Base-by-base conservation (phyloP, 2,329 filamentous ascomycete genomes). In the Cercospora sesami region DNA sequence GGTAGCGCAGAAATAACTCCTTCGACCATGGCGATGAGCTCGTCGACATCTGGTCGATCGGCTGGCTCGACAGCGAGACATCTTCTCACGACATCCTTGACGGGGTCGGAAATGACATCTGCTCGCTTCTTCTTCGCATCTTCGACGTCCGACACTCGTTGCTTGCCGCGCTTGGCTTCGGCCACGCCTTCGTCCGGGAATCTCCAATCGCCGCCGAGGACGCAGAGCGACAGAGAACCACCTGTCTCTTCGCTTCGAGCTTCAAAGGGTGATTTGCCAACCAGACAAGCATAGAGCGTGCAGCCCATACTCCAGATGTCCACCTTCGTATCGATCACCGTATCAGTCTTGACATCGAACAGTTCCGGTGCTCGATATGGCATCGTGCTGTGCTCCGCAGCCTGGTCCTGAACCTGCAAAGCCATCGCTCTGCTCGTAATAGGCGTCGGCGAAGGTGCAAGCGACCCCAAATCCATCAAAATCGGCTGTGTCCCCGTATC, bases 231-330 rank as follows among this genome's bases (percentile, higher is more conserved):
- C 71, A 99, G 83, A 72, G 91, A 95, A 55, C 95, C 95, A 72
- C 95, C 95, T 0, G 95, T 98, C 83, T 99, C 94, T 79, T 99
- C 95, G 72, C 90, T 94, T 69, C 95, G 90, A 78, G 94, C 92
- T 83, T 99, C 95, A 75, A 99, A 99, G 2, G 95, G 95, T 14
- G 92, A 96, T 81, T 99, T 98, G 72, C 95, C 95, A 30, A 98
- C 93, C 9, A 99, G 86, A 77, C 95, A 98, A 42, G 95, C 95
- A 81, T 96, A 99, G 55, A 99, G 85, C n/a, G 95, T 98, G 83
- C 95, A 98, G 62, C 95, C 95, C 23, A 99, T 83, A 16, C 92
- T 96, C 95, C 95, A 99, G 72, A 99, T 96, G 80, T 99, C 95
- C 48, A 97, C 93, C 79, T 97, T 97, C 12, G 94, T 96, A 80